Percentiles rank a stretch among this genome's conserved stretches.
These are phyloP conservation scores for Saturnispora bothae DNA, from an alignment of 805 yeast species.

Conservation along the genomic window DNA sequence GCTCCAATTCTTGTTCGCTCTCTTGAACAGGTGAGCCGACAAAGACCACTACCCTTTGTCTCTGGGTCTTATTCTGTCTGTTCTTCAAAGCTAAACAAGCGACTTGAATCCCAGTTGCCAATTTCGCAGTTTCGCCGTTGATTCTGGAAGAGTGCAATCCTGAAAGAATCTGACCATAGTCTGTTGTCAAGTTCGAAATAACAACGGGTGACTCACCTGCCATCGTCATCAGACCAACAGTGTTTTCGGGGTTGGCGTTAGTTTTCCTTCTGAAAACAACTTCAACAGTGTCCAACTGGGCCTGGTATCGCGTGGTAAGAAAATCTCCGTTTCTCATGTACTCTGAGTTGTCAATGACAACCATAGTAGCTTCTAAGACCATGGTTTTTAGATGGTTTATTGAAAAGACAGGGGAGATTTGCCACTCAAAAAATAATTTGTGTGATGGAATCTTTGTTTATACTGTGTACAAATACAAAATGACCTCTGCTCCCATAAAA, in stretches of 20 bases:
- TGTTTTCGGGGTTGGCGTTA: conserved; percentile 83
- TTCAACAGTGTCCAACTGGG: conserved; percentile 85
- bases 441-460: neutral
- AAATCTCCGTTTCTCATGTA: conserved; percentile 94
- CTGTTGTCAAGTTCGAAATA: conserved; percentile 78
- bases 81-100: conserved; percentile 91
- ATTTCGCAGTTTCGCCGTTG: conserved; percentile 46
- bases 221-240: conserved; percentile 83
- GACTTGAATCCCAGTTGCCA: conserved; percentile 81
- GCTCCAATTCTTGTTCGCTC: conserved; percentile 59
- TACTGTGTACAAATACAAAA: too few species aligned
- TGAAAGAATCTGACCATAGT: conserved; percentile 72
- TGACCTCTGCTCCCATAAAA: too few species aligned
- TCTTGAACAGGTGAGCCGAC: conserved; percentile 80
- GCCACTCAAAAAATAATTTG: conserved; percentile 1
- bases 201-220: conserved; percentile 84
- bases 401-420: neutral
- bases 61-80: conserved; percentile 88
- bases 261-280: conserved; percentile 77
- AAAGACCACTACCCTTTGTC: conserved; percentile 80
- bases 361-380: conserved; percentile 95
- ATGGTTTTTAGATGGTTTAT: conserved; percentile 27
- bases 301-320: conserved; percentile 77
- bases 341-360: conserved; percentile 92
- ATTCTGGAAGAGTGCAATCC: conserved; percentile 77